Percentiles rank a stretch among this genome's conserved stretches.
These are phyloP conservation scores for Agaricales sp. DNA, from an alignment of 1,284 basidiomycete genomes.

Conservation along the genomic window DNA sequence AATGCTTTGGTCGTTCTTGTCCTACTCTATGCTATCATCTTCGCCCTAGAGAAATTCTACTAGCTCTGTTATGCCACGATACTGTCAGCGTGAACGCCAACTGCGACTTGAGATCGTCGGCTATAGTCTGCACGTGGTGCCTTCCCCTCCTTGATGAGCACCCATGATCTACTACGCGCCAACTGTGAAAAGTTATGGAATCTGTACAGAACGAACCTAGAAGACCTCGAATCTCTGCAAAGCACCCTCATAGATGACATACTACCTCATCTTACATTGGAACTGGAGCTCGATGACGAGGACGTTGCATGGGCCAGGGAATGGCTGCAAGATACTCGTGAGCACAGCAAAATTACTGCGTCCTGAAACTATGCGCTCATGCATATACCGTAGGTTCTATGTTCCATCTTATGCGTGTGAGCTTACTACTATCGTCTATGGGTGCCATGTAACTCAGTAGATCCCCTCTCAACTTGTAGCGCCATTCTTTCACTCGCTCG, in stretches of 20 bases:
- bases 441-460: slow-evolving; percentile 8
- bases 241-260: slow-evolving; percentile 41
- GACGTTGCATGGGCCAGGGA: slow-evolving; percentile 39
- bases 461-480: slow-evolving; percentile 26
- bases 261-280: slow-evolving; percentile 46
- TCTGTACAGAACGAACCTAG: slow-evolving; percentile 37
- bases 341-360: slow-evolving; percentile 15
- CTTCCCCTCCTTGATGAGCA: slow-evolving; percentile 17
- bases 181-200: slow-evolving; percentile 29
- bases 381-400: slow-evolving; percentile 34
- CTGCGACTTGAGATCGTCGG: no score
- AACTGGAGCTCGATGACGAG: slow-evolving; percentile 37
- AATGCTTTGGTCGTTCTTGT: no score
- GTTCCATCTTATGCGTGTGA: slow-evolving; percentile 56
- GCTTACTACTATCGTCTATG: slow-evolving; percentile 13
- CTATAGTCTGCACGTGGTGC: no score
- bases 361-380: slow-evolving; percentile 7
- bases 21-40: no score
- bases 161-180: slow-evolving; percentile 24
- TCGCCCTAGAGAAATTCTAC: slow-evolving; percentile 52
- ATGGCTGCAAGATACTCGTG: slow-evolving; percentile 56
- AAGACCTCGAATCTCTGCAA: slow-evolving; percentile 35
- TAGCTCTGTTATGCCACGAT: no score
- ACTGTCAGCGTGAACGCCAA: no score
- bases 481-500: slow-evolving; percentile 54